phyloP scores from a whole-genome alignment of 2,329 filamentous ascomycete species.

The Sordariomycetes sp. region DNA sequence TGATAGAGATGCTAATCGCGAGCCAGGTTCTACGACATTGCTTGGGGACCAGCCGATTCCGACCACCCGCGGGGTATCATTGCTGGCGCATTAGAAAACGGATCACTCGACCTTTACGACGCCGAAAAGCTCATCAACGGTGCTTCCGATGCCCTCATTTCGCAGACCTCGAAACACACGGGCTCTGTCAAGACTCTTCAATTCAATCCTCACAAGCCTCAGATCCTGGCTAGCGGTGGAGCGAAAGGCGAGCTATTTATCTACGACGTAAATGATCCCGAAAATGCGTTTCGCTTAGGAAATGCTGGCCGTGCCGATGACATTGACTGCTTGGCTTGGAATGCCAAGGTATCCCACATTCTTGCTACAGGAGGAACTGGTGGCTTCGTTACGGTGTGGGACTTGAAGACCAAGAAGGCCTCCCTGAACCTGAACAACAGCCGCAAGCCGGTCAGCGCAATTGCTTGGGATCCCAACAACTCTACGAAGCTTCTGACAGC shows the following conservation, averaged over 20 bases:
- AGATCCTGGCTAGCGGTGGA: slow-evolving; percentile 86
- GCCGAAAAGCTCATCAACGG: slow-evolving; percentile 58
- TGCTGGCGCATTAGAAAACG: slow-evolving; percentile 90
- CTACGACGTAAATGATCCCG: slow-evolving; percentile 85
- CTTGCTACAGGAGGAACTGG: slow-evolving; percentile 87
- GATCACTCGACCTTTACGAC: slow-evolving; percentile 88
- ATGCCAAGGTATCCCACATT: slow-evolving; percentile 95
- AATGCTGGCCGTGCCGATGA: slow-evolving; percentile 86
- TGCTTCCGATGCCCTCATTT: slow-evolving; percentile 64
- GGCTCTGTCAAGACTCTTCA: slow-evolving; percentile 90
- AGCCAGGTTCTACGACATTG: slow-evolving; percentile 87
- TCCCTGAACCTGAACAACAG: slow-evolving; percentile 93
- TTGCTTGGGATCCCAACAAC: slow-evolving; percentile 95
- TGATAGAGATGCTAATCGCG: slow-evolving; percentile 2
- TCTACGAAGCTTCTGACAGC: slow-evolving; percentile 91
- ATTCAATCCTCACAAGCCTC: slow-evolving; percentile 88
- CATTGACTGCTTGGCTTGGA: slow-evolving; percentile 96
- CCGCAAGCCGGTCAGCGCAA: slow-evolving; percentile 86
- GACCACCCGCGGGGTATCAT: slow-evolving; percentile 80
- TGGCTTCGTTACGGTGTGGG: slow-evolving; percentile 97
- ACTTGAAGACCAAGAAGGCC: slow-evolving; percentile 95
- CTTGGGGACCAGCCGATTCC: slow-evolving; percentile 78
- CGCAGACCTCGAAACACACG: slow-evolving; percentile 80
- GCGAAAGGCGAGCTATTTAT: slow-evolving; percentile 95
- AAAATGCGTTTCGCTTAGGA: slow-evolving; percentile 80